Percentiles rank a stretch among this genome's conserved stretches.
Conservation (phyloP, 2,329 filamentous ascomycete genomes). For the Sporothrix phasma region DNA sequence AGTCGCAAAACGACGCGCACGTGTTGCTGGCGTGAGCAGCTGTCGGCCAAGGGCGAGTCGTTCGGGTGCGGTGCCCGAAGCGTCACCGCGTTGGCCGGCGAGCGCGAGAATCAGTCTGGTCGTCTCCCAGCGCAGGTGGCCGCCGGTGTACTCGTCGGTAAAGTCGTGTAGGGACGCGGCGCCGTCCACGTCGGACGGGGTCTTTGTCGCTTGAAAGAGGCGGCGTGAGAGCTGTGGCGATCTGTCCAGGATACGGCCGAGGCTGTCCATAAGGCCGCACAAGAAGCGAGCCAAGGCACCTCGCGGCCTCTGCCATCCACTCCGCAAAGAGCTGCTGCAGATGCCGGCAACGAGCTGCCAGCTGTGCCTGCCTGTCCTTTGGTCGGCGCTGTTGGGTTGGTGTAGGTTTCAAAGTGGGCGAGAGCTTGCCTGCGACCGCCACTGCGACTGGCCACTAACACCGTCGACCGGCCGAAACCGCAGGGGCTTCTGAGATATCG, state of each 20-base stretch:
- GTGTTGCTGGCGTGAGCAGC: conserved; percentile 10
- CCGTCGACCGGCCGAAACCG: too few species aligned
- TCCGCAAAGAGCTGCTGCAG: conserved; percentile 6
- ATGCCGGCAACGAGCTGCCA: too few species aligned
- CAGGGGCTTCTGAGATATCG: too few species aligned
- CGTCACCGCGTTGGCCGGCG: conserved; percentile 10
- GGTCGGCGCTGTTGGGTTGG: too few species aligned
- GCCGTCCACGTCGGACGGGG: background rate
- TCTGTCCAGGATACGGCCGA: background rate
- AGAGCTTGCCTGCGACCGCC: too few species aligned
- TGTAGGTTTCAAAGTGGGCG: too few species aligned
- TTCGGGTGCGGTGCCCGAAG: conserved; percentile 8
- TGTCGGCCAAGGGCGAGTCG: conserved; percentile 5
- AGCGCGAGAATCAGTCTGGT: conserved; percentile 7
- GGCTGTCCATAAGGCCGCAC: conserved; percentile 7
- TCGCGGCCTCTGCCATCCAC: conserved; percentile 11
- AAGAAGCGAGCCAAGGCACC: conserved; percentile 8
- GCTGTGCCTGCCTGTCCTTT: too few species aligned
- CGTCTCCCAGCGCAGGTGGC: conserved; percentile 10
- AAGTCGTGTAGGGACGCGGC: conserved; percentile 4
- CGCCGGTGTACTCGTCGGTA: conserved; percentile 9
- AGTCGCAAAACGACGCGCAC: conserved; percentile 11
- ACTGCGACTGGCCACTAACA: too few species aligned
- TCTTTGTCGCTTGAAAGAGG: conserved; percentile 5
- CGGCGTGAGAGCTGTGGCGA: conserved; percentile 5